These are phyloP conservation scores for Candida broadrunensis DNA, from an alignment of 805 yeast species.

Conservation along the genomic window DNA sequence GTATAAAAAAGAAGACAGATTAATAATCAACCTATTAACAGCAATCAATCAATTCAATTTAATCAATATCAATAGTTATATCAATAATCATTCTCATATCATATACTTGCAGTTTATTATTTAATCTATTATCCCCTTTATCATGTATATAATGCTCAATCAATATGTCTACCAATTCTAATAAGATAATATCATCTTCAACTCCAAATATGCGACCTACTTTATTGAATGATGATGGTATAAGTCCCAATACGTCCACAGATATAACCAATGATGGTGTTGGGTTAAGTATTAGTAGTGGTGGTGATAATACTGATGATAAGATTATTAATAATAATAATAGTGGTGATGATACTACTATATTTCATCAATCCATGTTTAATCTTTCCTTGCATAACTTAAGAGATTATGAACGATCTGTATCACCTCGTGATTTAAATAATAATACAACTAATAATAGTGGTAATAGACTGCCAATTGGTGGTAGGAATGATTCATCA, in stretches of 20 bases:
- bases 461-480: constrained; percentile 10
- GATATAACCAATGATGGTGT: neutral
- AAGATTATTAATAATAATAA: neutral
- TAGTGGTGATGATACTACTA: neutral
- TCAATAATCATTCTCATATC: too few relatives aligned
- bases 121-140: too few relatives aligned
- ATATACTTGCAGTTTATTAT: too few relatives aligned
- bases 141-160: too few relatives aligned
- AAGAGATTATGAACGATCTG: constrained; percentile 25
- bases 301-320: too few relatives aligned
- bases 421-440: constrained; percentile 21
- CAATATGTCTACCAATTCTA: too few relatives aligned
- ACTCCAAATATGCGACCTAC: neutral
- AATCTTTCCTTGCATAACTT: constrained; percentile 14
- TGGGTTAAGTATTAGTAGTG: too few relatives aligned
- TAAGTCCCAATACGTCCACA: neutral
- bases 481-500: neutral
- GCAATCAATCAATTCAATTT: too few relatives aligned
- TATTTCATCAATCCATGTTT: constrained; percentile 12
- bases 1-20: too few relatives aligned
- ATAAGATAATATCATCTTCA: neutral
- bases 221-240: neutral
- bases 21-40: too few relatives aligned
- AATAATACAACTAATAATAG: neutral
- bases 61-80: too few relatives aligned